phyloP scores from a whole-genome alignment of 2,329 filamentous ascomycete species.

The Aspergillus brunneoviolaceus region DNA sequence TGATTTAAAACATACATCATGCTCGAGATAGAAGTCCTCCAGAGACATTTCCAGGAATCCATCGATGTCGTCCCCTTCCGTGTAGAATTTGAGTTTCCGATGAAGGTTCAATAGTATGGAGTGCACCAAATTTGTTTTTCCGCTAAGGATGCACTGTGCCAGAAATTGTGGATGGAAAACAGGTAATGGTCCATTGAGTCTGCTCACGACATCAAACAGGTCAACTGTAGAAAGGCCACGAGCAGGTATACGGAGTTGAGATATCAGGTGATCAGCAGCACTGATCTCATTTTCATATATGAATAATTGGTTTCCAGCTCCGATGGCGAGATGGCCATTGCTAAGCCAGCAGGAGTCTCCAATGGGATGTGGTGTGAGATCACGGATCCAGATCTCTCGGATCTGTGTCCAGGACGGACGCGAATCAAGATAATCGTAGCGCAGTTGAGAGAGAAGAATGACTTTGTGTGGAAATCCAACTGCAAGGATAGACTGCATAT shows the following conservation, averaged over 20 bases:
- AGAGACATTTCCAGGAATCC: slow-evolving; percentile 66
- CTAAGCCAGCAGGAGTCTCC: slow-evolving; percentile 91
- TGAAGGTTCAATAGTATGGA: slow-evolving; percentile 70
- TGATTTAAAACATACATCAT: slow-evolving; percentile 39
- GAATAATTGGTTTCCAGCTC: slow-evolving; percentile 87
- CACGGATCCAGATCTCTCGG: slow-evolving; percentile 75
- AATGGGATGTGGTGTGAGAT: slow-evolving; percentile 83
- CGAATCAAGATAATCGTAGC: slow-evolving; percentile 86
- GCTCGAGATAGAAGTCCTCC: slow-evolving; percentile 49
- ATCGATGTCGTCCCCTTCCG: slow-evolving; percentile 76
- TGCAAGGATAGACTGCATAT: slow-evolving; percentile 82
- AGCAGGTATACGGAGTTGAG: slow-evolving; percentile 53
- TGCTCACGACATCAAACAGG: slow-evolving; percentile 76
- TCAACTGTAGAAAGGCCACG: slow-evolving; percentile 57
- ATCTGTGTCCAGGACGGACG: slow-evolving; percentile 88
- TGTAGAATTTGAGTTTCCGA: slow-evolving; percentile 76
- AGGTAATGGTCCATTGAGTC: slow-evolving; percentile 82
- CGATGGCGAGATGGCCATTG: slow-evolving; percentile 80
- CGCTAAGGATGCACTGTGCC: slow-evolving; percentile 79
- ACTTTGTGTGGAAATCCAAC: slow-evolving; percentile 91
- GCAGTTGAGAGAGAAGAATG: slow-evolving; percentile 77
- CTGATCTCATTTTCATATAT: slow-evolving; percentile 76
- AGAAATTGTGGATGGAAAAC: slow-evolving; percentile 91
- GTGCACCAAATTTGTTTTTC: slow-evolving; percentile 71
- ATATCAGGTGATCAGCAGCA: slow-evolving; percentile 59